Conservation (phyloP, 805 yeast genomes). For the Metahyphopichia silvanorum region DNA sequence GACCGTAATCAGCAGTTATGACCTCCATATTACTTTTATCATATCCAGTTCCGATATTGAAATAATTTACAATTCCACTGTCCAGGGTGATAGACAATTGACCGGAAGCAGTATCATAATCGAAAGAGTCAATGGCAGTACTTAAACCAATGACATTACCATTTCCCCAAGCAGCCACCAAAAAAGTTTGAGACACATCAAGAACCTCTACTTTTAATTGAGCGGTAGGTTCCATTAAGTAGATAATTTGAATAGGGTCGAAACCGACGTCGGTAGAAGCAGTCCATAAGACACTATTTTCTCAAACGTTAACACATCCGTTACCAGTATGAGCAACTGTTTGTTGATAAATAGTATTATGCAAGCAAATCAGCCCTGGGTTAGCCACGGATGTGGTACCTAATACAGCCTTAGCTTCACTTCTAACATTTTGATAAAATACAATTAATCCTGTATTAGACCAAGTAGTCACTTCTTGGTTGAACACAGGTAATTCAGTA, state of each 20-base stretch:
- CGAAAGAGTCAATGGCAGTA: conserved; percentile 2
- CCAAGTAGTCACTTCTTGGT: not conserved
- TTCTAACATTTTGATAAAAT: not conserved
- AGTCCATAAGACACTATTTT: conserved; percentile 10
- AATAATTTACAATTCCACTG: no score
- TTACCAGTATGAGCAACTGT: conserved; percentile 14
- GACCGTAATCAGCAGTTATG: conserved; percentile 13
- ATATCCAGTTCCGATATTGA: conserved; percentile 22
- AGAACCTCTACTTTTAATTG: conserved; percentile 12
- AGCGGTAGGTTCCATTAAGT: conserved; percentile 14
- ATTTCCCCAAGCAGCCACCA: conserved; percentile 22
- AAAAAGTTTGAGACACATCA: conserved; percentile 11
- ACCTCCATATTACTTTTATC: conserved; percentile 9
- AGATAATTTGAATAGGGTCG: conserved; percentile 12
- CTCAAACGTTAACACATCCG: conserved; percentile 21
- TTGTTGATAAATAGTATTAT: conserved; percentile 17
- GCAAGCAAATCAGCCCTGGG: conserved; percentile 22
- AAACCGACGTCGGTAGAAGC: conserved; percentile 12
- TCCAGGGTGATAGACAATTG: conserved; percentile 13
- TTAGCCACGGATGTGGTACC: conserved; percentile 11
- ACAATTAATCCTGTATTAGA: conserved; percentile 16
- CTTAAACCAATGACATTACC: conserved; percentile 17
- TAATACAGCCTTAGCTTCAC: not conserved
- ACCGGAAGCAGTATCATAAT: conserved; percentile 12
- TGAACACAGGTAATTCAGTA: conserved; percentile 6